Percentiles rank a stretch among this genome's conserved stretches.
Conservation (phyloP, 257 asterid species). For the Rubia yunnanensis region DNA sequence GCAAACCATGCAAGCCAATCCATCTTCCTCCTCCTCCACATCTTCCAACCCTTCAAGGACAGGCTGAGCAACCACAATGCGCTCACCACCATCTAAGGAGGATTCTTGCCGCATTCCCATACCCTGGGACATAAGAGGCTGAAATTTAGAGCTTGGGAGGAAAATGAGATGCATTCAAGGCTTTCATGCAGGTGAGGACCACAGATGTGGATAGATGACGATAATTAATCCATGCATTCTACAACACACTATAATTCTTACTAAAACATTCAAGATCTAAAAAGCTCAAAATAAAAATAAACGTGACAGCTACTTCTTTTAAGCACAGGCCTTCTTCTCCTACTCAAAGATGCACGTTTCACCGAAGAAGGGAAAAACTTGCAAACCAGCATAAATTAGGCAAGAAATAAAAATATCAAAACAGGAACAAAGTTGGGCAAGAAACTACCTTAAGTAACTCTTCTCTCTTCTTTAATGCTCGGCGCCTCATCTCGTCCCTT, state of each 20-base stretch:
- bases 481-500: constrained; percentile 91
- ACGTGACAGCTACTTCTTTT: background rate
- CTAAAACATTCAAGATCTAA: background rate
- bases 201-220: too few species aligned
- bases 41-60: constrained; percentile 85
- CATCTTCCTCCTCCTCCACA: constrained; percentile 93
- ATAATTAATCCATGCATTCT: too few species aligned
- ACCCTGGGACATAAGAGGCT: constrained; percentile 44
- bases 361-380: background rate
- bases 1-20: constrained; percentile 98
- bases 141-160: background rate
- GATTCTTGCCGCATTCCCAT: constrained; percentile 84
- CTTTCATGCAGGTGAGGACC: background rate
- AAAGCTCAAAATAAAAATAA: background rate
- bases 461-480: constrained; percentile 77
- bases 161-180: background rate
- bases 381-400: background rate
- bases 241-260: too few species aligned
- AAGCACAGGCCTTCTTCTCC: background rate
- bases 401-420: background rate
- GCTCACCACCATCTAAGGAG: constrained; percentile 87
- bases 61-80: constrained; percentile 83
- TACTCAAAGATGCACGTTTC: background rate
- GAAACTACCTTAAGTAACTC: constrained; percentile 76
- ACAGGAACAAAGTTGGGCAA: constrained; percentile 5